These are phyloP conservation scores for Hypholoma fasciculare DNA, from an alignment of 768 basidiomycete species.

Conservation along the genomic window DNA sequence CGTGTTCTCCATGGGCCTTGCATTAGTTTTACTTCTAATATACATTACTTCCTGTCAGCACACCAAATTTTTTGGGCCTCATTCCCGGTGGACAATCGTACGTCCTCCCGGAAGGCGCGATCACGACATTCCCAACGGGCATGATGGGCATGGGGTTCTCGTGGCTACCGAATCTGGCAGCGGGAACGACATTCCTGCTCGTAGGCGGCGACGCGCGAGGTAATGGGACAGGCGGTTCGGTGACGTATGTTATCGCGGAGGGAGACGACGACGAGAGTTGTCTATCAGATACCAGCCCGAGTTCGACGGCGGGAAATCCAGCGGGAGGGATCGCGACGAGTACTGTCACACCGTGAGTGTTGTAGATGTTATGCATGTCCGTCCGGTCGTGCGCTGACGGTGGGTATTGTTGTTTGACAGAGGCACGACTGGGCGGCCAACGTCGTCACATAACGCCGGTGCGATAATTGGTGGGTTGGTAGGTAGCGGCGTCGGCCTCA, in stretches of 20 bases:
- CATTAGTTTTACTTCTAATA: too few species aligned
- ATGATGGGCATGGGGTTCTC: not conserved
- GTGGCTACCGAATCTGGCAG: not conserved
- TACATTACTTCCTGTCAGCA: not conserved
- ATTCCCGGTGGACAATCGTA: not conserved
- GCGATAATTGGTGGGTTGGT: too few species aligned
- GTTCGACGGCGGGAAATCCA: slow-evolving; percentile 73
- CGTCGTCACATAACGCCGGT: too few species aligned
- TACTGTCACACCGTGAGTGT: too few species aligned
- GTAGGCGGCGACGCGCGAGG: not conserved
- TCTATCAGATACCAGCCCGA: slow-evolving; percentile 18
- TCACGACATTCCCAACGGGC: slow-evolving; percentile 13
- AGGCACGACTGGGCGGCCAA: too few species aligned
- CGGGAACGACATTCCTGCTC: not conserved
- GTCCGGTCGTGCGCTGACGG: too few species aligned
- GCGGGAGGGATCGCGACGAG: slow-evolving; percentile 43
- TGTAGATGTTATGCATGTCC: too few species aligned
- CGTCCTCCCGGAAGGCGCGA: not conserved
- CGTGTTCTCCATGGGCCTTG: not conserved
- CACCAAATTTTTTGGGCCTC: not conserved
- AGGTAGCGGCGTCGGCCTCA: too few species aligned
- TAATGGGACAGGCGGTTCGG: not conserved
- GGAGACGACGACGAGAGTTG: not conserved
- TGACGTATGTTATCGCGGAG: not conserved
- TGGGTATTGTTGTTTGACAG: too few species aligned